Conservation (phyloP, 2,329 filamentous ascomycete genomes). For the Didymella keratinophila region DNA sequence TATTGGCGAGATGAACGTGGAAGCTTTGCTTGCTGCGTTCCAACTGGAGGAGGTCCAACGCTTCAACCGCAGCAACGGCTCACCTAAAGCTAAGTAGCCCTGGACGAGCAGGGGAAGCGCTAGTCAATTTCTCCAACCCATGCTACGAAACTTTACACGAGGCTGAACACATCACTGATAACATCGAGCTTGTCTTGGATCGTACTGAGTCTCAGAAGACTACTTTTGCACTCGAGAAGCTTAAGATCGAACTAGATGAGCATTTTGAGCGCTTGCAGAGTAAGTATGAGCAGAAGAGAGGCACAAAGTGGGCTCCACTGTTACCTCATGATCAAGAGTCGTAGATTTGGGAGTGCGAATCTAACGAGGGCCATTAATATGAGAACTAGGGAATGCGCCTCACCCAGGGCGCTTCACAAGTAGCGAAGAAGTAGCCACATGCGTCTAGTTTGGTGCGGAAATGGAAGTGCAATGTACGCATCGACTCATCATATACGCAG, state of each 20-base stretch:
- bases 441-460: not conserved
- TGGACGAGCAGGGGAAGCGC: not conserved
- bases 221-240: not conserved
- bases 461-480: not conserved
- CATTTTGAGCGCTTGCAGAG: slow-evolving; percentile 9
- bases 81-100: too few species aligned
- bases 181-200: not conserved
- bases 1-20: not conserved
- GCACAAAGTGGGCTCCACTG: slow-evolving; percentile 7
- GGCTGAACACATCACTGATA: not conserved
- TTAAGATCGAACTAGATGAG: not conserved
- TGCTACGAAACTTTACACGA: not conserved
- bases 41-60: not conserved
- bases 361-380: not conserved
- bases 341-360: not conserved
- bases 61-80: not conserved
- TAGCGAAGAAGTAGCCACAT: not conserved
- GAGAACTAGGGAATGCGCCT: not conserved
- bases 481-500: slow-evolving; percentile 3
- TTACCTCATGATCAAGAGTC: not conserved
- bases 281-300: slow-evolving; percentile 4
- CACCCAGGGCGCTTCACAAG: not conserved
- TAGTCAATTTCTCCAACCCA: not conserved
- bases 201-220: not conserved
- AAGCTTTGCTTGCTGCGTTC: not conserved